phyloP scores from a whole-genome alignment of 1,139 yeast genomes.

The Geotrichum candidum region DNA sequence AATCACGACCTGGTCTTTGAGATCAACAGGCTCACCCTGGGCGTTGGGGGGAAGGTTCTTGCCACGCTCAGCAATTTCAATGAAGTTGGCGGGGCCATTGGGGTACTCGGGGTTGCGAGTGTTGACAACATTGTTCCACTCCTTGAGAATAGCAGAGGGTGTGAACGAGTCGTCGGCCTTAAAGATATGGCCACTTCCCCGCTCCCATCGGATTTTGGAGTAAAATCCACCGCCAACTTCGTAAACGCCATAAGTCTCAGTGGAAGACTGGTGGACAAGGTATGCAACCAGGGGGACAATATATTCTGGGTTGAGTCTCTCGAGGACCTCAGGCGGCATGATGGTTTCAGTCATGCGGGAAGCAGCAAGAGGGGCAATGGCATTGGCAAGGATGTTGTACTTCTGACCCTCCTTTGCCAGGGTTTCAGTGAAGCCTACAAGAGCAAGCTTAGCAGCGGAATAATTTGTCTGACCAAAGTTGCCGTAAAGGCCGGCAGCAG shows the following conservation, averaged over 20 bases:
- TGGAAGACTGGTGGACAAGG: conserved; percentile 60
- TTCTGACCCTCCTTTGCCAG: conserved; percentile 89
- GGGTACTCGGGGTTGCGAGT: conserved; percentile 71
- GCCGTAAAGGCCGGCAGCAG: conserved; percentile 96
- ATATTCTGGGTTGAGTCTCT: conserved; percentile 76
- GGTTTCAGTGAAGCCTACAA: conserved; percentile 89
- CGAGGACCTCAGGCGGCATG: conserved; percentile 78
- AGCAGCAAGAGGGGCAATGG: conserved; percentile 90
- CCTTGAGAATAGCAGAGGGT: conserved; percentile 75
- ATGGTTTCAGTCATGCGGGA: conserved; percentile 93
- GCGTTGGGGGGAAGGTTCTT: conserved; percentile 40
- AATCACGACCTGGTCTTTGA: conserved; percentile 80
- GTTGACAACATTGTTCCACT: conserved; percentile 58
- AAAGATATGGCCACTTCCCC: conserved; percentile 80
- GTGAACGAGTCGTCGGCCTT: conserved; percentile 73
- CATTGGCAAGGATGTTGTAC: conserved; percentile 77
- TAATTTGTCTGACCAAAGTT: conserved; percentile 96
- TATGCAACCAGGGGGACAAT: conserved; percentile 85
- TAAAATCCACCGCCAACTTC: conserved; percentile 94
- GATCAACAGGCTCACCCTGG: conserved; percentile 53
- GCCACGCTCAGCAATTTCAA: conserved; percentile 34
- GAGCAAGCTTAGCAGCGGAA: conserved; percentile 86
- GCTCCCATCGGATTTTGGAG: conserved; percentile 92
- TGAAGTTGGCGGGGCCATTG: conserved; percentile 37
- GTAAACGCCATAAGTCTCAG: conserved; percentile 64